Base-by-base conservation (phyloP, 2,329 filamentous ascomycete genomes). In the Ciborinia camelliae region DNA sequence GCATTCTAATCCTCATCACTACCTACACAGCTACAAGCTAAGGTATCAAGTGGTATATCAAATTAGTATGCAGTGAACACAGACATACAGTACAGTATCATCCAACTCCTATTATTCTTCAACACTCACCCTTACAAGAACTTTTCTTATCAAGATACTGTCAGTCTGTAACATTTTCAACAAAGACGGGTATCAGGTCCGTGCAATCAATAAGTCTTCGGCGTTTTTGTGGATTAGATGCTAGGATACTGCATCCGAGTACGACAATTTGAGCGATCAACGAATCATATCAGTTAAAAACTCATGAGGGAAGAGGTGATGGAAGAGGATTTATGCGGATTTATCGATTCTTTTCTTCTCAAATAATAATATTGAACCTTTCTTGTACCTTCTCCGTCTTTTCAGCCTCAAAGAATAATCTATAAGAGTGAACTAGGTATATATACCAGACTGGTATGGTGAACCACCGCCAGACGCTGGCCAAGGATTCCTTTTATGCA, bases 261-360 rank as follows among this genome's bases (percentile, higher is more conserved):
- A 23, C 59, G 47, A 62, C 35, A 32, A 62, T 53, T 62, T 41
- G 30, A 62, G 59, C 59, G 59, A 53, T 9, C n/a, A 52, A 39
- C 47, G 15, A 62, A 62, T 60, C 41, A 48, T 35, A 15, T 48
- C 48, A 26, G 41, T 48, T 18, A n/a, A 5, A 23, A 7, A 12
- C 32, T 39, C 7, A 23, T 32, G 10, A 18, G 51, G 43, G n/a
- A n/a, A n/a, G n/a, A n/a, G n/a, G n/a, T n/a, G n/a, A n/a, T n/a
- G 32, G 32, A 54, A 26, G 51, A 54, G 26, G 1, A 18, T 4
- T 18, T 18, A 26, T 54, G n/a, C 51, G n/a, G 32, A 26, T 26
- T 6, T 18, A 39, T 39, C n/a, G n/a, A n/a, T n/a, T n/a, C n/a
- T n/a, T n/a, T n/a, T n/a, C n/a, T n/a, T n/a, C n/a, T n/a, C n/a